Base-by-base conservation (phyloP, 2,329 filamentous ascomycete genomes). In the Aspergillus luchuensis region DNA sequence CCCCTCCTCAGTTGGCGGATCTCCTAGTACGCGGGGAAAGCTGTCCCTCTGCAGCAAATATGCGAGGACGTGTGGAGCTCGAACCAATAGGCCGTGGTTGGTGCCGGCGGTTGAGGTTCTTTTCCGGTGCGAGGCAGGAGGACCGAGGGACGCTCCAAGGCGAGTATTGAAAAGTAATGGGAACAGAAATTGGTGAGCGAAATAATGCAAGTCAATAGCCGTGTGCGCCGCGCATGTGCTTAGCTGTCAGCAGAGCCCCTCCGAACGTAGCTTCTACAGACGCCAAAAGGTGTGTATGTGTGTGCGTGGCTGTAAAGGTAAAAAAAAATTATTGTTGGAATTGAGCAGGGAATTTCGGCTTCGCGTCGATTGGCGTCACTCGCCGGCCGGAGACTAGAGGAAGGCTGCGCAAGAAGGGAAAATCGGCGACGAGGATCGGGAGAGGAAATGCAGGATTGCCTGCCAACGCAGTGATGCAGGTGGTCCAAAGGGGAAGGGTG, bases 391-490 rank as follows among this genome's bases (percentile, higher is more conserved):
- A 21, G 41, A 56, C 50, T 54, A 54, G 43, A 36, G 43, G 45
- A 43, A 48, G 30, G 56, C 38, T 48, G 57, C 53, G 53, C 58
- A 53, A 47, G 56, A 57, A 53, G 53, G 61, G 56, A 60, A 57
- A 59, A 69, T 69, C 62, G 58, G 67, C 64, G 69, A 70, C 66
- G 63, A 66, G 63, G 64, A 71, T 67, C 64, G 67, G 61, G 61
- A 65, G 62, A 62, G 66, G 69, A 67, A 67, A 71, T 70, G 72
- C 71, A 73, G 63, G 64, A 69, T 64, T 62, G 66, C 62, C 69
- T 73, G 73, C 71, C 72, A 74, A 64, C 71, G 66, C 70, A 74
- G 69, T 69, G 60, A 74, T 74, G 73, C 73, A 75, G 66, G 67
- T 63, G 69, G 67, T 74, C 73, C 60, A 74, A 75, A 73, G 59